Conservation (phyloP, 192 early-diverging fungal species). For the Pilobolus umbonatus region DNA sequence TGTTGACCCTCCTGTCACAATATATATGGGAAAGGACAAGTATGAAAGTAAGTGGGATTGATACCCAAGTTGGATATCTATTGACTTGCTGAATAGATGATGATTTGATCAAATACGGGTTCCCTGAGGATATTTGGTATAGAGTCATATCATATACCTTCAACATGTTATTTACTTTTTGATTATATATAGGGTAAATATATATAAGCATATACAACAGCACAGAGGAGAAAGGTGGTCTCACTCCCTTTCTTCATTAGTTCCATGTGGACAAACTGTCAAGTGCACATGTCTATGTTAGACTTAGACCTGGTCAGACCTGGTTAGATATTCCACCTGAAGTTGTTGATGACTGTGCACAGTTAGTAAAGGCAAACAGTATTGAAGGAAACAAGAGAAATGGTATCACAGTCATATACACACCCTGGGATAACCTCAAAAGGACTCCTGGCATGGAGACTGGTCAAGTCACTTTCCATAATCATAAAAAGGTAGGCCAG, state of each 20-base stretch:
- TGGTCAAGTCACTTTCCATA: constrained; percentile 93
- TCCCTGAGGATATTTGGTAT: constrained; percentile 88
- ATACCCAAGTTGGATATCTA: neutral
- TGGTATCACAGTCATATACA: constrained; percentile 91
- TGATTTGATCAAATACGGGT: constrained; percentile 92
- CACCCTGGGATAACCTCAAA: constrained; percentile 84
- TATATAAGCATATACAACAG: neutral
- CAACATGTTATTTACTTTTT: neutral
- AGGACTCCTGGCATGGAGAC: constrained; percentile 93
- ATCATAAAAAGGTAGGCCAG: constrained; percentile 48
- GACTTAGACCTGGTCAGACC: constrained; percentile 57
- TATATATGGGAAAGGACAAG: constrained; percentile 99
- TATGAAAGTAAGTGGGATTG: constrained; percentile 72
- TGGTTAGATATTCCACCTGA: constrained; percentile 79
- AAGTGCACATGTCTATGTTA: constrained; percentile 95
- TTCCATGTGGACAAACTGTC: constrained; percentile 98
- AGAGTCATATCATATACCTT: neutral
- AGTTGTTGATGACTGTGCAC: constrained; percentile 82
- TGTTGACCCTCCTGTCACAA: constrained; percentile 64
- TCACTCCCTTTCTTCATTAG: constrained; percentile 27
- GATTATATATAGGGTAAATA: constrained; percentile 4
- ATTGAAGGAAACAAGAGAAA: constrained; percentile 95
- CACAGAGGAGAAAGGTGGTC: neutral
- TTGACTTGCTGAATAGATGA: constrained; percentile 54
- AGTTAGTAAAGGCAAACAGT: constrained; percentile 95